phyloP scores from a whole-genome alignment of 139 green algal species.

The Chlorella sp. region DNA sequence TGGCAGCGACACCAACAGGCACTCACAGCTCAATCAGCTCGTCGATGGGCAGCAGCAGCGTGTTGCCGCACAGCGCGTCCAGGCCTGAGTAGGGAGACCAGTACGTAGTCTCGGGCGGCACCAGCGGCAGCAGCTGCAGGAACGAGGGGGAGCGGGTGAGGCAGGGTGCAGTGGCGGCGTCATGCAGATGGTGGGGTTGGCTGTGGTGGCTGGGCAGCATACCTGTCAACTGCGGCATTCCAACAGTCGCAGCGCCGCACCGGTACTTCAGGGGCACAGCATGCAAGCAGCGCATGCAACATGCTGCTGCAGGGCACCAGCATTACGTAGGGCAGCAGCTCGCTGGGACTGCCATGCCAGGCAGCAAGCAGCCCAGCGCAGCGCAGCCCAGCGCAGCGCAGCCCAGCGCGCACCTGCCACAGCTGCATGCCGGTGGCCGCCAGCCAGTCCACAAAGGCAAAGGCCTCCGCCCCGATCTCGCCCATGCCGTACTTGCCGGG shows the following conservation, averaged over 20 bases:
- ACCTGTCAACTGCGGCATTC: no score
- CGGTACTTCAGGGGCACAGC: no score
- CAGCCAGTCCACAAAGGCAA: constrained; percentile 94
- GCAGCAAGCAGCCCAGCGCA: neutral
- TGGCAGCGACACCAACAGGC: no score
- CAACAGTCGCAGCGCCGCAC: no score
- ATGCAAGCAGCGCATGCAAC: no score
- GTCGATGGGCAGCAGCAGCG: constrained; percentile 91
- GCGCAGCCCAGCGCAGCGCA: no score
- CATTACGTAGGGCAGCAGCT: no score
- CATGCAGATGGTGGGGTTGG: no score
- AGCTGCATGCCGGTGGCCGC: constrained; percentile 67
- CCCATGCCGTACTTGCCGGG: constrained; percentile 90
- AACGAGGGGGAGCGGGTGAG: neutral
- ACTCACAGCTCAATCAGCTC: constrained; percentile 74
- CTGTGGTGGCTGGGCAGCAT: no score
- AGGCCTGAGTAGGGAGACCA: constrained; percentile 95
- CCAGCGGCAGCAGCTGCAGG: constrained; percentile 92
- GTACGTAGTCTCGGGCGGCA: constrained; percentile 92
- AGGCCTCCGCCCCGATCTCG: constrained; percentile 85
- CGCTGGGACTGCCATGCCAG: no score
- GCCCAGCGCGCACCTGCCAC: constrained; percentile 60
- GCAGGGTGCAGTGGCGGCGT: no score
- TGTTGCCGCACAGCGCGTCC: constrained; percentile 95
- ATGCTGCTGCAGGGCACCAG: no score